Conservation (phyloP, 2,329 filamentous ascomycete genomes). For the Falciphora oryzae region DNA sequence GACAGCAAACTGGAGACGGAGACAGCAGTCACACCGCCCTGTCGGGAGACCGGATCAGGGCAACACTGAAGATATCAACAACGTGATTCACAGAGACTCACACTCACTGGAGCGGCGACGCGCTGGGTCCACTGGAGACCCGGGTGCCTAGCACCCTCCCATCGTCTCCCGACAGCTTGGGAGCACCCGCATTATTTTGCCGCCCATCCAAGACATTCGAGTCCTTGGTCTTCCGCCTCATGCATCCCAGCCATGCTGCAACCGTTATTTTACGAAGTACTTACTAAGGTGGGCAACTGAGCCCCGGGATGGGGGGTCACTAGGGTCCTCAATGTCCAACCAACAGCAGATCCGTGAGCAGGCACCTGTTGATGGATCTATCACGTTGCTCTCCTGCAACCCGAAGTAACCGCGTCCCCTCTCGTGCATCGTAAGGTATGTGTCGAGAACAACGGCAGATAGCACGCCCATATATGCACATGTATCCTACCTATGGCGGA, state of each 20-base stretch:
- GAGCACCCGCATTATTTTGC: conserved; percentile 2
- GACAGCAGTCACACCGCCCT: neutral
- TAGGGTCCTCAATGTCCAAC: neutral
- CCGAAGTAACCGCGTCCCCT: neutral
- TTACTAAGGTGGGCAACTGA: neutral
- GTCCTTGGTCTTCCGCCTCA: neutral
- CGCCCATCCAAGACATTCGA: neutral
- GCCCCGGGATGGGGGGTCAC: too few relatives aligned
- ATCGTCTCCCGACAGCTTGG: conserved; percentile 1
- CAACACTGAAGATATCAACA: neutral
- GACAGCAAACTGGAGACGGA: neutral
- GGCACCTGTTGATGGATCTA: too few relatives aligned
- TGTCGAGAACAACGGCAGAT: neutral
- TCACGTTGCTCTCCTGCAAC: neutral
- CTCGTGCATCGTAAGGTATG: neutral
- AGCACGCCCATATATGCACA: neutral
- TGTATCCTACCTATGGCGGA: too few relatives aligned
- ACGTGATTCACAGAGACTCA: too few relatives aligned
- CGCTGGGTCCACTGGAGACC: neutral
- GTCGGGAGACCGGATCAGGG: neutral
- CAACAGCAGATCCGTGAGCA: neutral
- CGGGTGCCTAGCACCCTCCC: neutral
- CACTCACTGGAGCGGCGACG: too few relatives aligned
- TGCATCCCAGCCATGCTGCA: neutral
- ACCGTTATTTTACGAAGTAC: neutral